Base-by-base conservation (phyloP, 139 green algal genomes). In the Gonium pectorale region DNA sequence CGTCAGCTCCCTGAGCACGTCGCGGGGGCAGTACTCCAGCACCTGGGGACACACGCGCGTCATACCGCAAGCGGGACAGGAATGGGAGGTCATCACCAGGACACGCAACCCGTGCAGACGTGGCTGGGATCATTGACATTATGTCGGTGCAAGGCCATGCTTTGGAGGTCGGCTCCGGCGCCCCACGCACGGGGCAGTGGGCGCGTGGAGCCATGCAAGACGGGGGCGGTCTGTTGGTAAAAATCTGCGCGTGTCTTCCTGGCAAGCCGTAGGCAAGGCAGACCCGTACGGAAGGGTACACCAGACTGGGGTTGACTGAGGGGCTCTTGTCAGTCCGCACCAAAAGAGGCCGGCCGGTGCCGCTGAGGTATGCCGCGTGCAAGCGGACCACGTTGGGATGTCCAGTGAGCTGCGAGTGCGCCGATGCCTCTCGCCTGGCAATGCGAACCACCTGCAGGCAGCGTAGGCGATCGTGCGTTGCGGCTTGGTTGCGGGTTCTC, bases 301-400 rank as follows among this genome's bases (percentile, higher is more conserved):
- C n/a, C n/a, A n/a, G n/a, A n/a, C n/a, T n/a, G n/a, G n/a, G n/a
- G n/a, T n/a, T n/a, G n/a, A n/a, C n/a, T n/a, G n/a, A n/a, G n/a
- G n/a, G n/a, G n/a, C n/a, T n/a, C n/a, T n/a, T n/a, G n/a, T n/a
- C 49, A 13, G 49, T 17, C 49, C 67, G 31, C 40, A 74, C 67
- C 67, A 74, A 31, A 15, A 74, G 52, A 40, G 67, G 67, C 37
- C 38, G 38, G 41, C 67, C 68, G 43, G 43, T 21, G 68, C 43
- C 68, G n/a, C 43, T 77, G 1, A 24, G 44, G 68, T 62, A 77
- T 26, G 41, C 68, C 9, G 29, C 68, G 29, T 26, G 44, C 13
- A 77, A 43, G n/a, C 60, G 68, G 1, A 77, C 68, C 11, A 77
- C 26, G 68, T 77, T 77, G 43, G 68, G 68, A 29, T 77, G 68